A percentile compares a stretch with the other conserved stretches of the same genome.
Conservation (phyloP, 2,329 filamentous ascomycete species). For the Amphichorda felina region DNA sequence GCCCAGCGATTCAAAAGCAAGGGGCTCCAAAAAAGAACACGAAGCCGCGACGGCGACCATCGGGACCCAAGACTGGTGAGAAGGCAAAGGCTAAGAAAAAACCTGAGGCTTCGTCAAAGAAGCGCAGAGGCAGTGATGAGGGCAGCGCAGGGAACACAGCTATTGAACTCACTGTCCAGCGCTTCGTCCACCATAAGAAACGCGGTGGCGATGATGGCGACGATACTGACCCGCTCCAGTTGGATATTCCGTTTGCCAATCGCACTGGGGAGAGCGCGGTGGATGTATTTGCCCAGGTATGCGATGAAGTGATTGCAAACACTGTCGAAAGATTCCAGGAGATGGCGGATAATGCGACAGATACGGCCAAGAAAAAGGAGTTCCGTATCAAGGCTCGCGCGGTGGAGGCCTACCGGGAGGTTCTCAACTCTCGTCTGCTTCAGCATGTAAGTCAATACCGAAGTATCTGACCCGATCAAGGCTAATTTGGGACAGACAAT, state of each 20-base stretch:
- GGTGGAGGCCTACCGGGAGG: slow-evolving; percentile 45
- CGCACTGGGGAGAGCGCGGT: slow-evolving; percentile 46
- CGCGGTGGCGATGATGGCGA: slow-evolving; percentile 25
- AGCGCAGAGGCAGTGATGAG: slow-evolving; percentile 1
- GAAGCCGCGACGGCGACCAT: slow-evolving; percentile 20
- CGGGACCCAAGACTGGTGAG: slow-evolving; percentile 19
- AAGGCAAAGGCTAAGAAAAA: slow-evolving; percentile 3
- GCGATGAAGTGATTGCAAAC: slow-evolving; percentile 44
- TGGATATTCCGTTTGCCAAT: slow-evolving; percentile 41
- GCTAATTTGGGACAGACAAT: slow-evolving; percentile 29
- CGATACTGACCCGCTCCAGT: slow-evolving; percentile 31
- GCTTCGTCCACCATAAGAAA: slow-evolving; percentile 38
- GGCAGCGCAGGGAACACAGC: slow-evolving; percentile 6
- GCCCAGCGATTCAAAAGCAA: slow-evolving; percentile 30
- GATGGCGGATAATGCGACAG: slow-evolving; percentile 22
- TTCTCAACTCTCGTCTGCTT: slow-evolving; percentile 41
- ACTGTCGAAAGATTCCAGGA: slow-evolving; percentile 35
- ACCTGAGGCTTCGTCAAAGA: background rate
- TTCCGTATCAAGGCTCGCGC: slow-evolving; percentile 41
- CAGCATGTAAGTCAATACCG: slow-evolving; percentile 37
- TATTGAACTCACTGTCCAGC: slow-evolving; percentile 48
- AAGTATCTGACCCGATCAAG: too few relatives aligned
- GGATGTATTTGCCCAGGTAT: slow-evolving; percentile 50
- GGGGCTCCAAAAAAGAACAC: slow-evolving; percentile 4
- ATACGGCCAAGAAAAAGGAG: slow-evolving; percentile 37